phyloP scores from a whole-genome alignment of 2,329 filamentous ascomycete genomes.

The Colletotrichum sp. region DNA sequence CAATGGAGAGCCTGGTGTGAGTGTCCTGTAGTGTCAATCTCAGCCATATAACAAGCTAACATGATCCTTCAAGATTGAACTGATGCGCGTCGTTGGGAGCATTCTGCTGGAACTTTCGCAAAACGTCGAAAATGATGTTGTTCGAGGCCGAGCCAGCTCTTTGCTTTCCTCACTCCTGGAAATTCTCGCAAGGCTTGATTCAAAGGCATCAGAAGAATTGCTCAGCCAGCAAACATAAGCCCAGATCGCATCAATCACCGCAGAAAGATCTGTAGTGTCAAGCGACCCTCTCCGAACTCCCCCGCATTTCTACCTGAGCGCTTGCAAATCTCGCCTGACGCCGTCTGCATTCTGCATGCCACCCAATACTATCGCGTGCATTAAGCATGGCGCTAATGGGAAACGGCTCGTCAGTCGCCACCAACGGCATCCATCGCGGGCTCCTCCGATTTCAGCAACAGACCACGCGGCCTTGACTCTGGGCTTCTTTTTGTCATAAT shows the following conservation, averaged over 20 bases:
- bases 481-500: background rate
- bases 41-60: background rate
- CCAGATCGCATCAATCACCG: background rate
- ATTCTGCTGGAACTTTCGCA: constrained; percentile 36
- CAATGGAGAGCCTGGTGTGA: constrained; percentile 2
- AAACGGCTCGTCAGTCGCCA: background rate
- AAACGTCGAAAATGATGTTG: background rate
- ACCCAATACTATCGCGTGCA: background rate
- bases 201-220: background rate
- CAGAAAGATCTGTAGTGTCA: background rate
- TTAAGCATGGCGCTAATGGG: background rate
- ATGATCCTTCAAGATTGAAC: constrained; percentile 35
- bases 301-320: background rate
- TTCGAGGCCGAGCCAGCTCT: background rate
- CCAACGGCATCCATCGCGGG: background rate
- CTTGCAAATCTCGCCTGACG: background rate
- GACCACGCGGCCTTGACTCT: background rate
- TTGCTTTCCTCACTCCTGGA: background rate
- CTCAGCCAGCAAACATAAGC: background rate
- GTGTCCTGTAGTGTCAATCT: background rate
- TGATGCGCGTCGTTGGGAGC: constrained; percentile 42
- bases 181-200: background rate
- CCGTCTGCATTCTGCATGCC: background rate
- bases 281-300: background rate
- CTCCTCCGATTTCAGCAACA: background rate